Evolutionary conservation across 352 stramenopile genomes (phyloP).

Genomic region (Phytopythium helicoides): DNA sequence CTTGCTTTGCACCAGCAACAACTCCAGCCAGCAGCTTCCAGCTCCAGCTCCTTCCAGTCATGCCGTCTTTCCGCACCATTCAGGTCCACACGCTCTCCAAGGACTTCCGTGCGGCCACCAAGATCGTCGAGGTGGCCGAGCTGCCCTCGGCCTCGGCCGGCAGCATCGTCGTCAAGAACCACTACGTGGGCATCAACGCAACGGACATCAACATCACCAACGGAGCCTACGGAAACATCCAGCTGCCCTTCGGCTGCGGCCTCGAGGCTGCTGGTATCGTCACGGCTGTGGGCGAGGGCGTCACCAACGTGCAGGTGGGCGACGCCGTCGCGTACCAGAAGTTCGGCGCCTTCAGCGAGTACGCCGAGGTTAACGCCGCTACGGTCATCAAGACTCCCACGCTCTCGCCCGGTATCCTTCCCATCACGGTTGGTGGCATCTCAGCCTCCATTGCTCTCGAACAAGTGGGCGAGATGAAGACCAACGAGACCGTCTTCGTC

Average conservation of each 20-base stretch:
- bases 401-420: slow-evolving; percentile 19
- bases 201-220: slow-evolving; percentile 64
- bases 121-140: slow-evolving; percentile 27
- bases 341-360: slow-evolving; percentile 53
- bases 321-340: slow-evolving; percentile 46
- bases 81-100: slow-evolving; percentile 40
- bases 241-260: slow-evolving; percentile 44
- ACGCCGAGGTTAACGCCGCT: slow-evolving; percentile 29
- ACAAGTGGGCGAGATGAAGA: slow-evolving; percentile 49
- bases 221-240: slow-evolving; percentile 27
- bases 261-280: slow-evolving; percentile 43
- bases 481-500: slow-evolving; percentile 59
- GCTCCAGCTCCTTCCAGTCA: slow-evolving; percentile 2
- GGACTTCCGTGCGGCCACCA: slow-evolving; percentile 37
- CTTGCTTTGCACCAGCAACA: no score
- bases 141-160: slow-evolving; percentile 18
- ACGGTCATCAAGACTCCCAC: slow-evolving; percentile 27
- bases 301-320: slow-evolving; percentile 44
- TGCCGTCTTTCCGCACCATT: slow-evolving; percentile 32
- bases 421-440: slow-evolving; percentile 36
- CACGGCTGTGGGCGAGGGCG: slow-evolving; percentile 28
- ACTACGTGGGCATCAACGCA: slow-evolving; percentile 59
- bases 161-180: slow-evolving; percentile 41
- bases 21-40: no score
- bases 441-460: slow-evolving; percentile 51